These are phyloP conservation scores for Oryza glaberrima DNA, from an alignment of 176 grass and related monocot genomes.

Conservation along the genomic window DNA sequence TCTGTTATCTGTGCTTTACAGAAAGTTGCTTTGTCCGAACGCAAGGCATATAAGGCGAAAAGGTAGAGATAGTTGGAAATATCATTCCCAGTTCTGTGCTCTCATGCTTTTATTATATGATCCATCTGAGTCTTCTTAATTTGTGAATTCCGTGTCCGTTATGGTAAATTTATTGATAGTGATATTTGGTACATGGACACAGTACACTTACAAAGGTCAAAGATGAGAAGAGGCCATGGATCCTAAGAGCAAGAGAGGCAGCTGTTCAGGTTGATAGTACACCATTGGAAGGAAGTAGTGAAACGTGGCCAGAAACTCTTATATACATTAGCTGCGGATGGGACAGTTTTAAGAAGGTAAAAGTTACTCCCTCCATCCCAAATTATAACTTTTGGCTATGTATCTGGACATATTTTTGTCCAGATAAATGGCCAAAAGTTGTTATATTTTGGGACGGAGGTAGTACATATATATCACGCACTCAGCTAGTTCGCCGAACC, in stretches of 20 bases:
- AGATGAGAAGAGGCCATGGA: constrained; percentile 98
- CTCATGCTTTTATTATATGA: constrained; percentile 21
- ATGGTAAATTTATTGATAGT: constrained; percentile 27
- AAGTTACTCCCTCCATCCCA: neutral
- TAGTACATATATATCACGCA: constrained; percentile 3
- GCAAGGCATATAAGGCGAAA: constrained; percentile 62
- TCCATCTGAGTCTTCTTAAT: neutral
- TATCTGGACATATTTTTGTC: no score
- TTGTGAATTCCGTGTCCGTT: constrained; percentile 18
- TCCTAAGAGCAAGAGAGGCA: constrained; percentile 87
- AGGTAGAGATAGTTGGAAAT: constrained; percentile 48
- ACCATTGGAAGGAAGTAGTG: constrained; percentile 51
- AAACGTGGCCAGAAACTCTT: constrained; percentile 78
- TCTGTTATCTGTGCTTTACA: constrained; percentile 79
- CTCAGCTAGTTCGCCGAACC: neutral
- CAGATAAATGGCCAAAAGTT: no score
- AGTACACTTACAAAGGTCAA: constrained; percentile 74
- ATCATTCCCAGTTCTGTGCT: constrained; percentile 4
- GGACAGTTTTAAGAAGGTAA: constrained; percentile 97
- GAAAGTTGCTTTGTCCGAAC: constrained; percentile 66
- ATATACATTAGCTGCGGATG: constrained; percentile 98
- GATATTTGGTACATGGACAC: constrained; percentile 34
- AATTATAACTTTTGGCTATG: no score
- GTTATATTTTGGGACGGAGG: no score
- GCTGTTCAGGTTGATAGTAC: constrained; percentile 73